A percentile compares a stretch with the other conserved stretches of the same genome.
These are phyloP conservation scores for Agaricus bisporus DNA, from an alignment of 768 basidiomycete genomes.

Conservation along the genomic window DNA sequence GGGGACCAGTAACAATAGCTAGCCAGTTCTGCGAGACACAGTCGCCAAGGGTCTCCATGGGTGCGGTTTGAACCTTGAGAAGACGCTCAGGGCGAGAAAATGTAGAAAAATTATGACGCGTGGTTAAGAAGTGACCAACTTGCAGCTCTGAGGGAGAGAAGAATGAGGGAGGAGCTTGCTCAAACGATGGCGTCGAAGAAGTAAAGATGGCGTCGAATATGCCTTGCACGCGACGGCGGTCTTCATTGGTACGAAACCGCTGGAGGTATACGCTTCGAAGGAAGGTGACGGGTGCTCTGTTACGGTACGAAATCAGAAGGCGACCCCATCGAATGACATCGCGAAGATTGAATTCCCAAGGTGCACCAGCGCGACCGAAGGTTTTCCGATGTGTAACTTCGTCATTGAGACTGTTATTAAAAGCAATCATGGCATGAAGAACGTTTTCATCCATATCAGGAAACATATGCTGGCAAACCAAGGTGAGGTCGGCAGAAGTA, in stretches of 20 bases:
- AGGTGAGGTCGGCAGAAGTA: constrained; percentile 64
- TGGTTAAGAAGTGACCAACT: constrained; percentile 54
- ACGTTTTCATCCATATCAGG: constrained; percentile 47
- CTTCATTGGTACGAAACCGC: constrained; percentile 73
- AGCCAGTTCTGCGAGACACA: constrained; percentile 79
- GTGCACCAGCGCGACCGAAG: constrained; percentile 77
- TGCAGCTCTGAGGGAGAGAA: constrained; percentile 48
- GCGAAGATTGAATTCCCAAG: constrained; percentile 98
- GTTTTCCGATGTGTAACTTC: constrained; percentile 55
- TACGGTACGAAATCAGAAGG: constrained; percentile 32
- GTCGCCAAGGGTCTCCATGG: constrained; percentile 70
- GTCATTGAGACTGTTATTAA: constrained; percentile 66
- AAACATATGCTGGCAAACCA: constrained; percentile 73
- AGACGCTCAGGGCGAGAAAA: constrained; percentile 40
- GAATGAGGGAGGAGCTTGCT: constrained; percentile 28
- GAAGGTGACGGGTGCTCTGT: constrained; percentile 51
- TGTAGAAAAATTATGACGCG: constrained; percentile 30
- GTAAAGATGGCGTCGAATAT: constrained; percentile 53
- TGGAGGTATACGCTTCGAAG: constrained; percentile 74
- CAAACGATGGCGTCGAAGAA: constrained; percentile 17
- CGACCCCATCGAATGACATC: constrained; percentile 89
- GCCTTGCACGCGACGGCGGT: constrained; percentile 46
- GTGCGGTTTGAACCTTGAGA: constrained; percentile 55
- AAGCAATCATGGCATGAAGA: constrained; percentile 73
- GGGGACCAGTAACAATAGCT: constrained; percentile 77